Conservation (phyloP, 345 rosid species). For the Jatropha curcas region DNA sequence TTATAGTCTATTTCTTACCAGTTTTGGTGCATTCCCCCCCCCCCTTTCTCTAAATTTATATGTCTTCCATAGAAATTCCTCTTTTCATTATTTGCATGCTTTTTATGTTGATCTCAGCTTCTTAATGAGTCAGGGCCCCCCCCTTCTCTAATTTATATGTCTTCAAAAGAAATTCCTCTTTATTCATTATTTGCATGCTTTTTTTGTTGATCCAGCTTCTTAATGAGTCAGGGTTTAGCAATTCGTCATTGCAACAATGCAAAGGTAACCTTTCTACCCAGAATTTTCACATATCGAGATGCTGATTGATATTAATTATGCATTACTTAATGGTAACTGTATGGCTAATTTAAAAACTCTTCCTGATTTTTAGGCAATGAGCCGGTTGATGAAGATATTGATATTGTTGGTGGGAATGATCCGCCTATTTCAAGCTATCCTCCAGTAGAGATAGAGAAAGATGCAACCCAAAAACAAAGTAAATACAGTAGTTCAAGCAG, state of each 20-base stretch:
- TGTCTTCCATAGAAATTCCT: neutral
- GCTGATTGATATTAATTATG: neutral
- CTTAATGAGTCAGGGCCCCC: constrained; percentile 50
- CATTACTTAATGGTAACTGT: neutral
- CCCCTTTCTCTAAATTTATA: constrained; percentile 10
- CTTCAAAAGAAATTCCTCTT: neutral
- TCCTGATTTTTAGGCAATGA: constrained; percentile 51
- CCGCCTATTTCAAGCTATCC: constrained; percentile 52
- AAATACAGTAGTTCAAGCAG: constrained; percentile 66
- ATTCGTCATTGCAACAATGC: constrained; percentile 55
- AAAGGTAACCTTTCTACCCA: constrained; percentile 49
- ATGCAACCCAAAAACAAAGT: constrained; percentile 47
- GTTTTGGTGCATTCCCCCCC: neutral
- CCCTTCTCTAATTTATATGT: constrained; percentile 12
- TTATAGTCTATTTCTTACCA: too few species aligned
- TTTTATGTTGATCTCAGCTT: constrained; percentile 48
- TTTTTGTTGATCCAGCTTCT: constrained; percentile 48
- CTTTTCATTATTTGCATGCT: constrained; percentile 20
- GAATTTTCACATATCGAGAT: constrained; percentile 14
- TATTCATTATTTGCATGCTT: constrained; percentile 19
- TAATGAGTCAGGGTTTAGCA: constrained; percentile 67
- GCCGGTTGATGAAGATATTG: constrained; percentile 66
- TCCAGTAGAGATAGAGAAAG: constrained; percentile 62
- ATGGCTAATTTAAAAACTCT: constrained; percentile 24
- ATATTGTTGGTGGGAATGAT: constrained; percentile 79